Conservation (phyloP, 139 green algal genomes). For the Pseudopediastrum boryanum region DNA sequence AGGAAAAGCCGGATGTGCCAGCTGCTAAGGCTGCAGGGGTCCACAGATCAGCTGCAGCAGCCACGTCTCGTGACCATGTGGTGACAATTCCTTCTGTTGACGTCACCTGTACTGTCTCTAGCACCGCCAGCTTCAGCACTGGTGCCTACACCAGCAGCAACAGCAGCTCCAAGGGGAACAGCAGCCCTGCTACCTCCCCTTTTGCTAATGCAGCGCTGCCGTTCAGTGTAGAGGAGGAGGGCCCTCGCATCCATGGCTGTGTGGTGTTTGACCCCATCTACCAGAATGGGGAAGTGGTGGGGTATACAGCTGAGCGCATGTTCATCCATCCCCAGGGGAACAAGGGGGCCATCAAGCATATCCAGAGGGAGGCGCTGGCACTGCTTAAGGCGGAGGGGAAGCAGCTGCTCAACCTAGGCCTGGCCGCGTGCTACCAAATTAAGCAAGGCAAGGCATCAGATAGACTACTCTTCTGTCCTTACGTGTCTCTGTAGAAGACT, state of each 20-base stretch:
- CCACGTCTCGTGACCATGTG: too few species aligned
- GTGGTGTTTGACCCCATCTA: constrained; percentile 1
- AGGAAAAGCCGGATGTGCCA: too few species aligned
- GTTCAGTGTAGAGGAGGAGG: background rate
- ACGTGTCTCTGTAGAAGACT: too few species aligned
- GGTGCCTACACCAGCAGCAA: background rate
- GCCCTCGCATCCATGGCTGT: constrained; percentile 1
- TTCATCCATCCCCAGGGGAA: background rate
- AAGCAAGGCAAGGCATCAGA: too few species aligned
- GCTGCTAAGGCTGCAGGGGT: too few species aligned
- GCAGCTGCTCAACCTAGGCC: background rate
- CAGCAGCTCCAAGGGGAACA: background rate
- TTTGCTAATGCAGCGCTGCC: background rate
- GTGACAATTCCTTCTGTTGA: too few species aligned
- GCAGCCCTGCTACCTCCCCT: too few species aligned
- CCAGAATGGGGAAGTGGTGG: background rate
- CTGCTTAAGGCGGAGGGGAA: background rate
- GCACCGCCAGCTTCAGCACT: background rate
- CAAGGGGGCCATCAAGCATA: background rate
- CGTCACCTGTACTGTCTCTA: too few species aligned
- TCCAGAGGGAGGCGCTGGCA: background rate
- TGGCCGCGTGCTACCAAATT: background rate
- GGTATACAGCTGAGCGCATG: constrained; percentile 3
- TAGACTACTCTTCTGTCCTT: too few species aligned
- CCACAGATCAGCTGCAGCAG: too few species aligned